phyloP scores from a whole-genome alignment of 495 filamentous ascomycete species.

The Penicillium parvum region DNA sequence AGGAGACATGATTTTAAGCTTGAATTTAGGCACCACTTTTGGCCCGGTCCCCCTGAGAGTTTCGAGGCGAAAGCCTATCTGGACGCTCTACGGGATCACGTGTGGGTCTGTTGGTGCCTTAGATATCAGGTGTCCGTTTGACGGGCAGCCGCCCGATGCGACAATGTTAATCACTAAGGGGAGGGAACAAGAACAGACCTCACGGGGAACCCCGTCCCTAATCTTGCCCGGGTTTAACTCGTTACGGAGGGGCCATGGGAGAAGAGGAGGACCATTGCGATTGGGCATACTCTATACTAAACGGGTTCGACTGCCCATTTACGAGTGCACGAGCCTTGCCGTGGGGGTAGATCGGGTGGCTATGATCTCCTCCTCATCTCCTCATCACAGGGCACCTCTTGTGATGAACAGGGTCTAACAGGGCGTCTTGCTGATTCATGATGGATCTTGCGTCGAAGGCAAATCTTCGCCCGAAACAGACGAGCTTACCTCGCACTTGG shows the following conservation, averaged over 20 bases:
- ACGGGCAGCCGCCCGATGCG: too few species aligned
- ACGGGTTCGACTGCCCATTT: too few species aligned
- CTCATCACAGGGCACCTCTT: too few species aligned
- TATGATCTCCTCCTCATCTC: background rate
- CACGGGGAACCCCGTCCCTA: too few species aligned
- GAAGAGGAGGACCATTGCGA: conserved; percentile 5
- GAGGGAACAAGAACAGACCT: too few species aligned
- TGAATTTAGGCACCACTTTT: too few species aligned
- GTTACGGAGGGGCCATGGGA: background rate
- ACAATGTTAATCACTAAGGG: too few species aligned
- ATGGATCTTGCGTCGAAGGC: background rate
- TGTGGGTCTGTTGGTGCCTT: background rate
- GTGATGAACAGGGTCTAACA: background rate
- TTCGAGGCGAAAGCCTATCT: background rate
- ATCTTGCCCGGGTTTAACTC: background rate
- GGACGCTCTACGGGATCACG: too few species aligned
- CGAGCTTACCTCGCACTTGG: background rate
- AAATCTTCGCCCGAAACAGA: conserved; percentile 9
- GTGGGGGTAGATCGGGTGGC: background rate
- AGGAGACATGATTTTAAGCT: too few species aligned
- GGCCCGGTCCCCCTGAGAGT: conserved; percentile 2
- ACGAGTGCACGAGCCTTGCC: conserved; percentile 6
- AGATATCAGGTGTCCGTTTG: background rate
- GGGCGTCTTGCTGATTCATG: too few species aligned
- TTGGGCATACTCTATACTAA: conserved; percentile 3